Conservation (phyloP, 352 stramenopile species). For the Phytophthora nicotianae region DNA sequence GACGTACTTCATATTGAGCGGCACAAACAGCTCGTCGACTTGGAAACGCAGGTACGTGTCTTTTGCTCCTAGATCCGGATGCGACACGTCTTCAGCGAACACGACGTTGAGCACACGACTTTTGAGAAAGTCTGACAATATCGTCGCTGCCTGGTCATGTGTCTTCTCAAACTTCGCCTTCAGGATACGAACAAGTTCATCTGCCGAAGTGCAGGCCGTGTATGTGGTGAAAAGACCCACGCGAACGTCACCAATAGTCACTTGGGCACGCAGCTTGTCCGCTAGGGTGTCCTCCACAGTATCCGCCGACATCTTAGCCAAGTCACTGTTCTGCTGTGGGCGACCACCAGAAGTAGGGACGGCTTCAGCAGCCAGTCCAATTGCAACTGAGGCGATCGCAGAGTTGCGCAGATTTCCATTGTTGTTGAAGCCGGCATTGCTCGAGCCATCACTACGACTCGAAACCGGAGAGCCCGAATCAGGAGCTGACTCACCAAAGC, state of each 20-base stretch:
- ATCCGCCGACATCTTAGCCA: conserved; percentile 45
- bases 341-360: conserved; percentile 34
- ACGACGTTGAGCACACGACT: conserved; percentile 58
- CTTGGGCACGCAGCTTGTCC: conserved; percentile 63
- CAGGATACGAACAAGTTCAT: conserved; percentile 54
- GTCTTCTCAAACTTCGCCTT: conserved; percentile 70
- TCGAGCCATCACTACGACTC: conserved; percentile 43
- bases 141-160: conserved; percentile 40
- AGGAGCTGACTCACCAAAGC: conserved; percentile 33
- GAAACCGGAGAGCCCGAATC: conserved; percentile 51
- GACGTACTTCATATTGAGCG: conserved; percentile 84
- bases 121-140: conserved; percentile 54
- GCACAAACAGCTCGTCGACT: conserved; percentile 82
- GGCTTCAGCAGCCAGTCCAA: conserved; percentile 54
- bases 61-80: conserved; percentile 51
- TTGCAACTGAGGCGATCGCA: conserved; percentile 56
- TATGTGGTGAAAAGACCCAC: conserved; percentile 79
- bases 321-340: conserved; percentile 42
- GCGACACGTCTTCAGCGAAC: conserved; percentile 50
- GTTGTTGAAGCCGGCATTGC: conserved; percentile 48
- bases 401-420: conserved; percentile 56
- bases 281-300: conserved; percentile 65
- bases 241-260: conserved; percentile 64
- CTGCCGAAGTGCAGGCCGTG: conserved; percentile 57
- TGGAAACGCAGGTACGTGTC: conserved; percentile 83